Evolutionary conservation across 805 yeast genomes (phyloP).

Genomic region (Wickerhamiella parazyma): DNA sequence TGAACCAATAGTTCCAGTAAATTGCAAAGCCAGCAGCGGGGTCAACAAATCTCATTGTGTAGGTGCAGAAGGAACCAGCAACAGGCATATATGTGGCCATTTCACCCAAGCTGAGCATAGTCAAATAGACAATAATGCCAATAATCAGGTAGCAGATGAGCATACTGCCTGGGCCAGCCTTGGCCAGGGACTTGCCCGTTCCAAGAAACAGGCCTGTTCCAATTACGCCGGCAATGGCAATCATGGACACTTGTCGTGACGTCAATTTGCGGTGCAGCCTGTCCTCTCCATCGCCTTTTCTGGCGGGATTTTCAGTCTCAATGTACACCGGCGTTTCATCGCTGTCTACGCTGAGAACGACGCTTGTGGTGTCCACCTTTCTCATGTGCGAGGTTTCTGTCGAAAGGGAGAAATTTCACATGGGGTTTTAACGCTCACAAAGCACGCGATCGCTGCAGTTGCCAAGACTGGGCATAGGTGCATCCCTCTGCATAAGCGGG

Average conservation of each 20-base stretch:
- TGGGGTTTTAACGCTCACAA: neutral
- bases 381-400: neutral
- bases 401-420: too few relatives aligned
- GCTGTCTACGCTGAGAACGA: too few relatives aligned
- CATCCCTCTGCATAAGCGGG: too few relatives aligned
- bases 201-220: constrained; percentile 52
- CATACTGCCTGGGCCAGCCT: constrained; percentile 41
- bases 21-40: constrained; percentile 41
- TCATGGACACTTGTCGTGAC: constrained; percentile 46
- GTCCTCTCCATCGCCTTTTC: constrained; percentile 13
- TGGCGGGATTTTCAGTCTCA: too few relatives aligned
- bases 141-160: constrained; percentile 37
- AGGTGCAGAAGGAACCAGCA: constrained; percentile 40
- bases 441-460: neutral
- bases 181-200: constrained; percentile 36
- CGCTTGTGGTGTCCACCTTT: neutral
- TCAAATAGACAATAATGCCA: constrained; percentile 39
- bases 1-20: constrained; percentile 38
- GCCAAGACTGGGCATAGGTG: neutral
- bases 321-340: too few relatives aligned
- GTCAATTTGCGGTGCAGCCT: constrained; percentile 19
- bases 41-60: constrained; percentile 37
- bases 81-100: constrained; percentile 43
- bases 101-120: constrained; percentile 42
- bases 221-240: constrained; percentile 65